Base-by-base conservation (phyloP, 257 asterid species). In the Plantago ovata region DNA sequence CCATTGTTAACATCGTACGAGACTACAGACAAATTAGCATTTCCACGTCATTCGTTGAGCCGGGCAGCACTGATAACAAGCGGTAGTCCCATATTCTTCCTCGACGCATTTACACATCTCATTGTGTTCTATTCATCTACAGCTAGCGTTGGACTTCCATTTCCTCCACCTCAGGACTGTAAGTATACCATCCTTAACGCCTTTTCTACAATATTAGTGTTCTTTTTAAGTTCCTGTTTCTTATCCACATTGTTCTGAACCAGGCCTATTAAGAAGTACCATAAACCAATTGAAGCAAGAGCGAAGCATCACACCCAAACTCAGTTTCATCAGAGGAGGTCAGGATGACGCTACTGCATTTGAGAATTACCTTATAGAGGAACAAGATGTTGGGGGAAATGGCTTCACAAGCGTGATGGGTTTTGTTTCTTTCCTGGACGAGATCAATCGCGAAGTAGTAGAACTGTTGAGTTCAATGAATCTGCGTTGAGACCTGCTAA, bases 81-180 rank as follows among this genome's bases (percentile, higher is more conserved):
- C 61, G 98, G 97, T 36, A 89, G 98, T 67, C 95, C 98, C 2
- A 89, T 93, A 81, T 93, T 93, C 72, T 81, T 93, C 77, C 97
- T 93, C 6, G 98, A 93, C 56, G 92, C 97, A 45, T 93, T 86
- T 62, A 93, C 97, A 50, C 73, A 76, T 44, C 94, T 93, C 47
- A 78, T 93, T 24, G 98, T 89, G 68, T 93, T 82, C 63, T 93
- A 93, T 70, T 77, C 98, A 40, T 86, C 97, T 39, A 80, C 95
- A 38, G 95, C 94, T 7, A 91, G 84, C 56, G 80, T 95, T 62
- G 55, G 92, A n/a, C 87, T 89, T 56, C 95, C 96, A 56, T 93
- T 82, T 62, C 98, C 98, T 73, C 98, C 98, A 23, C 97, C 98
- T 22, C 98, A 93, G 70, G 91, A 93, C 75, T 93, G 98, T 89